Conservation (phyloP, 805 yeast genomes). For the Kluyveromyces siamensis region DNA sequence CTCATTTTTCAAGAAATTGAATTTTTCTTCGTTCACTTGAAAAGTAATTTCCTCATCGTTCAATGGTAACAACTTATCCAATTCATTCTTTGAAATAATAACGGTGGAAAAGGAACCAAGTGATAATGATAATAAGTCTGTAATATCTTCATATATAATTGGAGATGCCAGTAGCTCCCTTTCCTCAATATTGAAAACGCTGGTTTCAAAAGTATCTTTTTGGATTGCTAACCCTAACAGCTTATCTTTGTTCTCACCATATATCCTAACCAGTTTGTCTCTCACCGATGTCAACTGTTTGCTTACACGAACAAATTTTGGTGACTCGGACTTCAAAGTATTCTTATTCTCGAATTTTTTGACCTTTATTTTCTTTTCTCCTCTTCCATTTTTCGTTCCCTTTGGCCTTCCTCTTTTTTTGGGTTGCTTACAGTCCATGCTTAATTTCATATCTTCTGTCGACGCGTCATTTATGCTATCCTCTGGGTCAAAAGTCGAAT, state of each 20-base stretch:
- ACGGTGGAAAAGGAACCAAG: background rate
- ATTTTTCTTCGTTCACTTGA: constrained; percentile 13
- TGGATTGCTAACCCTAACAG: constrained; percentile 35
- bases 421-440: background rate
- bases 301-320: constrained; percentile 18
- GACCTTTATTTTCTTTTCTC: background rate
- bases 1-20: constrained; percentile 12
- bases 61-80: constrained; percentile 19
- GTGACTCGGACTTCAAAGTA: constrained; percentile 14
- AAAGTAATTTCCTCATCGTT: constrained; percentile 12
- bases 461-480: background rate
- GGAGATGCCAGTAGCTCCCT: background rate
- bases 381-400: background rate
- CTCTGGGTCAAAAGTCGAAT: background rate
- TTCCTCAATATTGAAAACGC: constrained; percentile 32
- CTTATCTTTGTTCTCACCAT: constrained; percentile 41
- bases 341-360: constrained; percentile 4
- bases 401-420: background rate
- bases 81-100: constrained; percentile 15
- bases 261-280: constrained; percentile 36
- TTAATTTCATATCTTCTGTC: background rate
- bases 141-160: constrained; percentile 9
- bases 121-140: constrained; percentile 10
- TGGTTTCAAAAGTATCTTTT: constrained; percentile 42
- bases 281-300: constrained; percentile 31